A percentile compares a stretch with the other conserved stretches of the same genome.
Evolutionary conservation across 2,329 filamentous ascomycete genomes (phyloP).

Genomic region (Xylariaceae sp.): DNA sequence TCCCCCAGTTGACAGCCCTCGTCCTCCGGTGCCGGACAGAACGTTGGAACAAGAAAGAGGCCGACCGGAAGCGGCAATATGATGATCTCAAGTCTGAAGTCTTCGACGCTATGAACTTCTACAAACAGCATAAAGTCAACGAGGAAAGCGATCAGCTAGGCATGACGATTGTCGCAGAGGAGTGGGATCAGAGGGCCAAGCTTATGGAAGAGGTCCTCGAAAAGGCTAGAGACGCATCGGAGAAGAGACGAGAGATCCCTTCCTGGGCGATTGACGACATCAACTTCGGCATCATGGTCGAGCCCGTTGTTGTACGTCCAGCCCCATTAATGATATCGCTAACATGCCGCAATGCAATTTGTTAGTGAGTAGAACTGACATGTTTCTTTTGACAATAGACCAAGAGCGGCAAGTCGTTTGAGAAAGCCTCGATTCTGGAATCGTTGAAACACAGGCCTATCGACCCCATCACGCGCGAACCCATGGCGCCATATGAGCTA

Average conservation of each 20-base stretch:
- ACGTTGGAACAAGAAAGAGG: conserved; percentile 77
- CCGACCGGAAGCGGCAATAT: too few species aligned
- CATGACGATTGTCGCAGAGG: conserved; percentile 37
- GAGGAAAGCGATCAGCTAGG: conserved; percentile 46
- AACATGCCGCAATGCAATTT: too few species aligned
- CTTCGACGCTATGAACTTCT: conserved; percentile 53
- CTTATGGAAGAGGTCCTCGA: conserved; percentile 50
- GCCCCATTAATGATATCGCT: too few species aligned
- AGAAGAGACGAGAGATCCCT: conserved; percentile 58
- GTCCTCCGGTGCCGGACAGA: conserved; percentile 81
- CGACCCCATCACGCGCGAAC: conserved; percentile 81
- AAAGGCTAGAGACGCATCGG: conserved; percentile 39
- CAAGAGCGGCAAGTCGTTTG: conserved; percentile 85
- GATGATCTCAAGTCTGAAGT: conserved; percentile 52
- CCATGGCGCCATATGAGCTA: conserved; percentile 64
- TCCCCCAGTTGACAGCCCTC: conserved; percentile 66
- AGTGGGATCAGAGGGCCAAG: conserved; percentile 45
- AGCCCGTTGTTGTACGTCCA: conserved; percentile 58
- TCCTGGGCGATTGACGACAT: conserved; percentile 77
- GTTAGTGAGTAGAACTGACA: not conserved
- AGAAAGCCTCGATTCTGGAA: conserved; percentile 79
- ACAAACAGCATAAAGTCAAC: conserved; percentile 54
- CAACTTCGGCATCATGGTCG: conserved; percentile 68
- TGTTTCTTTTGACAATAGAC: conserved; percentile 50
- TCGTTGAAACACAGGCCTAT: conserved; percentile 71